These are phyloP conservation scores for Yamadazyma phyllophila DNA, from an alignment of 805 yeast species.

Conservation along the genomic window DNA sequence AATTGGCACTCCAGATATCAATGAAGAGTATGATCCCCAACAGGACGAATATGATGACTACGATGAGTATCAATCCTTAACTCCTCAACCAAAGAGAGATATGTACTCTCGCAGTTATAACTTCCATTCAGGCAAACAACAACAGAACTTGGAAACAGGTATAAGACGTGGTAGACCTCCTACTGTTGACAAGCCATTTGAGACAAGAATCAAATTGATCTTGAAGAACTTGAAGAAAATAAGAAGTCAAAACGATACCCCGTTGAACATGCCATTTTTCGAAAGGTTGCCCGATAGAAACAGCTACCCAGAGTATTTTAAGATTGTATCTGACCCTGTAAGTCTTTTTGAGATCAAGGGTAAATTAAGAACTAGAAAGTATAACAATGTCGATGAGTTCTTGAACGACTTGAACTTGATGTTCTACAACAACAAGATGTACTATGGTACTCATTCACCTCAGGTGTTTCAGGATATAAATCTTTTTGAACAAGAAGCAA, in stretches of 20 bases:
- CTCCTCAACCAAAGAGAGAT: constrained; percentile 11
- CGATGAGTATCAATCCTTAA: constrained; percentile 12
- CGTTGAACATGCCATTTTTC: constrained; percentile 56
- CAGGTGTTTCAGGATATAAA: constrained; percentile 60
- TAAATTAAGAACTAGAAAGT: constrained; percentile 82
- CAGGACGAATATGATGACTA: constrained; percentile 19
- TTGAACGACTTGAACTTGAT: constrained; percentile 73
- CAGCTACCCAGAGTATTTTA: constrained; percentile 53
- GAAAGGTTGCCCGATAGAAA: constrained; percentile 79
- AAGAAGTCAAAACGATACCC: constrained; percentile 46
- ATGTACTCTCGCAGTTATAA: not conserved
- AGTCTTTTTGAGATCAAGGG: constrained; percentile 72
- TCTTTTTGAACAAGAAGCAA: constrained; percentile 60
- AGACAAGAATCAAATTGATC: constrained; percentile 85
- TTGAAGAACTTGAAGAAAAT: constrained; percentile 78
- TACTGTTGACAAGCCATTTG: constrained; percentile 85
- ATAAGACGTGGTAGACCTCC: constrained; percentile 88
- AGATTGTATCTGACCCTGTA: constrained; percentile 55
- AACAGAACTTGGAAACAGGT: constrained; percentile 35
- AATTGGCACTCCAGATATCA: constrained; percentile 4
- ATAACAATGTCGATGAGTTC: constrained; percentile 71
- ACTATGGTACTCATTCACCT: constrained; percentile 51
- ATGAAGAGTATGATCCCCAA: constrained; percentile 16
- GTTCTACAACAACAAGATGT: constrained; percentile 70
- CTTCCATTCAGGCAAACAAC: not conserved